Conservation (phyloP, 2,329 filamentous ascomycete genomes). For the Cercospora canescens region DNA sequence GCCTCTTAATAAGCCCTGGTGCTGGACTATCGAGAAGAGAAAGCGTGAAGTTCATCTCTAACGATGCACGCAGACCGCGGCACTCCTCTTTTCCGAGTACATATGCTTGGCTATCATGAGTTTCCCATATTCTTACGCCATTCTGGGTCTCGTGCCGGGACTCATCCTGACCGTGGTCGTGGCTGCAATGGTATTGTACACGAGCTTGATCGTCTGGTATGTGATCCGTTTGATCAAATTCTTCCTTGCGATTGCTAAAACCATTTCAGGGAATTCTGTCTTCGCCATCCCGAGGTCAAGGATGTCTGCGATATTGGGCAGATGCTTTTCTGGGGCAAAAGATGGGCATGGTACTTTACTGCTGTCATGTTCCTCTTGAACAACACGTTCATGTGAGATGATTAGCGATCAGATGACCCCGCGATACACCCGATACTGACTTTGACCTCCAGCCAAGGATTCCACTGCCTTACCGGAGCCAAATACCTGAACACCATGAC, state of each 20-base stretch:
- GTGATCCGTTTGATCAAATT: conserved; percentile 18
- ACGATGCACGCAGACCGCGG: conserved; percentile 64
- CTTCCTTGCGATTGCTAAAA: background rate
- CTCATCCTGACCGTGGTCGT: conserved; percentile 80
- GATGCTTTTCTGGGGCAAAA: conserved; percentile 85
- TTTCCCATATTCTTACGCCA: conserved; percentile 89
- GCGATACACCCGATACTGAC: background rate
- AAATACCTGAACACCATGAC: conserved; percentile 91
- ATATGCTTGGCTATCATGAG: conserved; percentile 94
- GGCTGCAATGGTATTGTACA: conserved; percentile 79
- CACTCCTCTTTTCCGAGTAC: conserved; percentile 89
- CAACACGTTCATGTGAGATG: conserved; percentile 63
- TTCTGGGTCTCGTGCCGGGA: conserved; percentile 82
- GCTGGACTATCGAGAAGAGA: background rate
- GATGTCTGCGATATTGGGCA: conserved; percentile 96
- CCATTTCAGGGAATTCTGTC: conserved; percentile 73
- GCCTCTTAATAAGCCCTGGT: background rate
- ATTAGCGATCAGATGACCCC: background rate
- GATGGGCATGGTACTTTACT: conserved; percentile 64
- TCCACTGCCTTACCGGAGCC: conserved; percentile 81
- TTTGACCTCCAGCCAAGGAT: conserved; percentile 66
- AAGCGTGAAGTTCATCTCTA: background rate
- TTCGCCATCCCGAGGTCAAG: conserved; percentile 85
- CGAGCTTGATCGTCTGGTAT: conserved; percentile 66
- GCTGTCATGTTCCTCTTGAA: conserved; percentile 91